Conservation (phyloP, 129 eudicot genomes). For the sunflower (Helianthus annuus) region DNA sequence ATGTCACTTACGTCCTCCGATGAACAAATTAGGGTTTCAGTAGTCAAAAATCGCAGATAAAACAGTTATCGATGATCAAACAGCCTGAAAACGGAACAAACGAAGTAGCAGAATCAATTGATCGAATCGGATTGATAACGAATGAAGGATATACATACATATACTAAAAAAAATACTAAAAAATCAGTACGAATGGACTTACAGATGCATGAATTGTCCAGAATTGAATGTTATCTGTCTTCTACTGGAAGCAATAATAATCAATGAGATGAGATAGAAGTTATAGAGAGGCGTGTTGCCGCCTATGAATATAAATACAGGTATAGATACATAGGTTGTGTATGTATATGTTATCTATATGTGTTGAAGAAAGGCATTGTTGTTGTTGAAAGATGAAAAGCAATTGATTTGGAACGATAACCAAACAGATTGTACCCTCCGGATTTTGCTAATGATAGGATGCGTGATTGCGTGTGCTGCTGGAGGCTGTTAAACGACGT, state of each 20-base stretch:
- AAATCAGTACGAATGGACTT: conserved; percentile 22
- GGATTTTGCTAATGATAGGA: conserved; percentile 24
- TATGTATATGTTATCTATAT: conserved; percentile 2
- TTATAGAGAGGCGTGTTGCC: neutral
- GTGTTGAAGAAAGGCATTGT: conserved; percentile 20
- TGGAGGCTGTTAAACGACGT: conserved; percentile 24
- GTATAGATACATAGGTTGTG: conserved; percentile 3
- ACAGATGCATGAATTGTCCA: conserved; percentile 37
- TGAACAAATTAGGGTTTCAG: too few species aligned
- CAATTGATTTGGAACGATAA: conserved; percentile 23
- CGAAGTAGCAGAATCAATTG: neutral
- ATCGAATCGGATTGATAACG: neutral
- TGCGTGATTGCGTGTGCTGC: conserved; percentile 28
- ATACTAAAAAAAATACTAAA: neutral
- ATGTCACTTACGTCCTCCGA: too few species aligned
- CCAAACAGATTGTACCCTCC: conserved; percentile 27
- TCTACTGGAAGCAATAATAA: conserved; percentile 12
- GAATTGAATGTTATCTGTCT: conserved; percentile 8
- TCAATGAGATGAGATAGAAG: conserved; percentile 18
- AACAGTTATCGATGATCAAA: conserved; percentile 2
- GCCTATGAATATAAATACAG: conserved; percentile 1
- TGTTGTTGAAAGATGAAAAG: conserved; percentile 12
- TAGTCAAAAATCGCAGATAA: neutral
- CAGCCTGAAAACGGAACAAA: conserved; percentile 9
- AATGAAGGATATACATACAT: neutral